Evolutionary conservation across 225 moss, liverwort and hornwort genomes (phyloP).

Genomic region (Climacium dendroides): DNA sequence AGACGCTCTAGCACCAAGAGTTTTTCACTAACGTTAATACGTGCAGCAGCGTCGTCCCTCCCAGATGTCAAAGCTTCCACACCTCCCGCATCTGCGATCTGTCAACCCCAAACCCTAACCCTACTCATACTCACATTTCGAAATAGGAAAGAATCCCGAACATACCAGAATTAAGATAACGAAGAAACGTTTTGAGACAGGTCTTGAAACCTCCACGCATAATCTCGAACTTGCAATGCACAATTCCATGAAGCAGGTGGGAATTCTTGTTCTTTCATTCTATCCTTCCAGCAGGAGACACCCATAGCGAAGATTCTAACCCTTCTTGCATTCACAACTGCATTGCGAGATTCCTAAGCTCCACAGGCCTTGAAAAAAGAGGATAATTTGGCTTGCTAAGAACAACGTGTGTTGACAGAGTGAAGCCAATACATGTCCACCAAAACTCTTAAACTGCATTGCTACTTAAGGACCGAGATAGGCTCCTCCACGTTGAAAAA

Average conservation of each 20-base stretch:
- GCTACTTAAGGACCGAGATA: not conserved
- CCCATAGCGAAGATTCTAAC: not conserved
- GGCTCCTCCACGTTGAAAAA: not conserved
- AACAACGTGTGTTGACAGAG: not conserved
- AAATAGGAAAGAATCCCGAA: not conserved
- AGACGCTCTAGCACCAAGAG: constrained; percentile 39
- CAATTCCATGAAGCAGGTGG: not conserved
- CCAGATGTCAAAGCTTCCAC: constrained; percentile 41
- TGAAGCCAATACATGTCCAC: not conserved
- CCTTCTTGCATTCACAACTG: not conserved
- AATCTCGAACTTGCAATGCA: not conserved
- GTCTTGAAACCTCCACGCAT: not conserved
- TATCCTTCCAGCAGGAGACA: not conserved
- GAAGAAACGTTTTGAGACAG: not conserved
- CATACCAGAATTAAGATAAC: not conserved
- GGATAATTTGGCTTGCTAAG: not conserved
- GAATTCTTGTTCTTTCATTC: not conserved
- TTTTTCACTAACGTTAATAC: constrained; percentile 33
- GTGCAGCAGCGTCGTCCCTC: constrained; percentile 25
- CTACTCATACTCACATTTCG: not conserved
- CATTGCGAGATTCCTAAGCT: not conserved
- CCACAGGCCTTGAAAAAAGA: not conserved
- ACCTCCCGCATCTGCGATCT: constrained; percentile 89
- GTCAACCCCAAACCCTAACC: constrained; percentile 11
- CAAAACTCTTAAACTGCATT: not conserved